Conservation (phyloP, 306 rosid species). For the Cicer yamashitae region DNA sequence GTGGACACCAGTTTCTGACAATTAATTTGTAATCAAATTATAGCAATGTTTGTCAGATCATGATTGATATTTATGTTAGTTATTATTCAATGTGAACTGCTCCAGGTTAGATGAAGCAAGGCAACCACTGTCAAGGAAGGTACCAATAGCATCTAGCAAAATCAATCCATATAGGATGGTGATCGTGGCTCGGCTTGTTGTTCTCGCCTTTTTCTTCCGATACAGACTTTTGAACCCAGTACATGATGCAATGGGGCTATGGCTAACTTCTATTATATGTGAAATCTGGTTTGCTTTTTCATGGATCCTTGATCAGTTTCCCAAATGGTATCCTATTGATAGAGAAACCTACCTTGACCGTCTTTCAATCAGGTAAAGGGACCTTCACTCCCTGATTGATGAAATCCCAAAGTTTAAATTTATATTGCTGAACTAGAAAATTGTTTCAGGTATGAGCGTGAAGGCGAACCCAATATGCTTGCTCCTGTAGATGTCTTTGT, state of each 20-base stretch:
- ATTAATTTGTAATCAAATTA: conserved; percentile 7
- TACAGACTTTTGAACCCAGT: conserved; percentile 84
- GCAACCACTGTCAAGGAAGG: conserved; percentile 93
- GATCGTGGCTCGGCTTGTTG: conserved; percentile 70
- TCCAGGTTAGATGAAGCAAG: conserved; percentile 93
- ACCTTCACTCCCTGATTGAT: conserved; percentile 4
- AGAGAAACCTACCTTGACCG: conserved; percentile 95
- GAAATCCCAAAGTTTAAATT: background rate
- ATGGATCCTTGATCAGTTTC: conserved; percentile 98
- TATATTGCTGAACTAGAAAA: conserved; percentile 24
- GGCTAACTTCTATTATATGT: conserved; percentile 89
- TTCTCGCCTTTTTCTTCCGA: conserved; percentile 75
- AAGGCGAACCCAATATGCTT: conserved; percentile 88
- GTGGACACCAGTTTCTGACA: too few species aligned
- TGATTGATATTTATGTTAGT: conserved; percentile 7
- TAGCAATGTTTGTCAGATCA: background rate
- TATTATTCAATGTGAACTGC: conserved; percentile 36
- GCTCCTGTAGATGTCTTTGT: conserved; percentile 87
- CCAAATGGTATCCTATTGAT: conserved; percentile 93
- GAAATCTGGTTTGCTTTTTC: conserved; percentile 96
- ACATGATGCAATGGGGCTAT: conserved; percentile 79
- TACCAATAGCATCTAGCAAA: conserved; percentile 90
- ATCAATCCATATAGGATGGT: conserved; percentile 98
- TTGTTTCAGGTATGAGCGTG: conserved; percentile 65
- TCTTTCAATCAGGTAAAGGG: conserved; percentile 73